Evolutionary conservation across 2,329 filamentous ascomycete genomes (phyloP).

Genomic region (Colletotrichum orbiculare): DNA sequence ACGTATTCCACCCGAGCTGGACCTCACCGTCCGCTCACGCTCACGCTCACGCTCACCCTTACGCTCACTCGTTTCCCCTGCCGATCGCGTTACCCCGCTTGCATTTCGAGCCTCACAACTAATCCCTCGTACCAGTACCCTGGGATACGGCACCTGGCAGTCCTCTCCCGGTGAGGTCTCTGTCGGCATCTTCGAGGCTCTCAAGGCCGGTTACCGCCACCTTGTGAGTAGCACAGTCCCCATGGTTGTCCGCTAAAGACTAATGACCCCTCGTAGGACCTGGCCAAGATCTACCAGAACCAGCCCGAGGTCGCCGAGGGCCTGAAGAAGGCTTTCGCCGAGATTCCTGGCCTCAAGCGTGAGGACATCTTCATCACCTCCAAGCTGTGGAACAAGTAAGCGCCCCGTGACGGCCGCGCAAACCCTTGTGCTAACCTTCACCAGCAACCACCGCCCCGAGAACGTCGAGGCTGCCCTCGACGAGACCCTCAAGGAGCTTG

Average conservation of each 20-base stretch:
- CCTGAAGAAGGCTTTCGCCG: constrained; percentile 58
- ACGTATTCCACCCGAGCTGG: constrained; percentile 1
- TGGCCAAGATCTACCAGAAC: constrained; percentile 71
- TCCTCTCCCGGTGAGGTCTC: constrained; percentile 73
- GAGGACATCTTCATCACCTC: constrained; percentile 74
- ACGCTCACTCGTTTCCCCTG: not conserved
- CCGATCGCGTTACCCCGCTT: constrained; percentile 25
- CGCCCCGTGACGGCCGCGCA: no score
- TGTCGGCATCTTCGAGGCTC: constrained; percentile 71
- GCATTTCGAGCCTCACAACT: constrained; percentile 45
- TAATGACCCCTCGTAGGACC: constrained; percentile 41
- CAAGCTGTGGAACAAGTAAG: constrained; percentile 70
- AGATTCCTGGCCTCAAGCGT: constrained; percentile 63
- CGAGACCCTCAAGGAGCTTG: constrained; percentile 65
- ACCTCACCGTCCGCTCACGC: no score
- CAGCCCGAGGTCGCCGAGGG: constrained; percentile 69
- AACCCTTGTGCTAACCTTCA: not conserved
- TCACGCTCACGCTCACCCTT: no score
- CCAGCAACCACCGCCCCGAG: constrained; percentile 68
- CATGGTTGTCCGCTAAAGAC: not conserved
- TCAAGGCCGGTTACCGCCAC: constrained; percentile 73
- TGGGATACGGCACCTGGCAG: constrained; percentile 70
- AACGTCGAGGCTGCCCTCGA: constrained; percentile 66
- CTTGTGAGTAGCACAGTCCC: constrained; percentile 48
- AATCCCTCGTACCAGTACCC: constrained; percentile 20